Base-by-base conservation (phyloP, 148 eudicot species). In the Selenicereus undatus region DNA sequence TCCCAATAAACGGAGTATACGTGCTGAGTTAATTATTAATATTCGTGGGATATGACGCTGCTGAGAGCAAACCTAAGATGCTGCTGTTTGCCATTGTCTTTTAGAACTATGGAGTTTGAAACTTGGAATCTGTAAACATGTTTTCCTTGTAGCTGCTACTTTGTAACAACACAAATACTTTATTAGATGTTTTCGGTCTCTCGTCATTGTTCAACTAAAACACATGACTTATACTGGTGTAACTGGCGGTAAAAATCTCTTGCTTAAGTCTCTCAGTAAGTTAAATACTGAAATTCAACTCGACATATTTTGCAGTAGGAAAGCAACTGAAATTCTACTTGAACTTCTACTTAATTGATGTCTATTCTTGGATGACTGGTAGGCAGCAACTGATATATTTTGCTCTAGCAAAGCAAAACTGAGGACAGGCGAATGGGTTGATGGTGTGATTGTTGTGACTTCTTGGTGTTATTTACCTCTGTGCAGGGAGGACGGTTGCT, bases 401-500 rank as follows among this genome's bases (percentile, higher is more conserved):
- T 39, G 32, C 50, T 65, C 5, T n/a, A 32, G 71, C 11, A 62
- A 60, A 77, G 32, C 72, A 64, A 39, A n/a, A 13, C 22, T 39
- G 80, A 39, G 43, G 43, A 45, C 50, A n/a, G 5, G 13, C 8
- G 17, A 60, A 26, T 36, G 51, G 36, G 50, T 65, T 21, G 45
- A n/a, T 10, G 58, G n/a, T n/a, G 45, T 32, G 36, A 32, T 71
- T 50, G 20, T 60, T 70, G 22, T 75, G 60, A 43, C 22, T 68
- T 65, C 2, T 42, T 71, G n/a, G 45, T 65, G 27, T 87, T 68
- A 65, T 58, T 66, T 78, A 26, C 21, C 56, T 70, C 82, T 78
- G 81, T 82, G 78, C 96, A 95, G 99, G 97, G 97, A 11, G 85
- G 88, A 80, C 90, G 97, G 88, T 83, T 93, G 72, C 89, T 90